Conservation (phyloP, 2,329 filamentous ascomycete genomes). For the Colletotrichum sp. region DNA sequence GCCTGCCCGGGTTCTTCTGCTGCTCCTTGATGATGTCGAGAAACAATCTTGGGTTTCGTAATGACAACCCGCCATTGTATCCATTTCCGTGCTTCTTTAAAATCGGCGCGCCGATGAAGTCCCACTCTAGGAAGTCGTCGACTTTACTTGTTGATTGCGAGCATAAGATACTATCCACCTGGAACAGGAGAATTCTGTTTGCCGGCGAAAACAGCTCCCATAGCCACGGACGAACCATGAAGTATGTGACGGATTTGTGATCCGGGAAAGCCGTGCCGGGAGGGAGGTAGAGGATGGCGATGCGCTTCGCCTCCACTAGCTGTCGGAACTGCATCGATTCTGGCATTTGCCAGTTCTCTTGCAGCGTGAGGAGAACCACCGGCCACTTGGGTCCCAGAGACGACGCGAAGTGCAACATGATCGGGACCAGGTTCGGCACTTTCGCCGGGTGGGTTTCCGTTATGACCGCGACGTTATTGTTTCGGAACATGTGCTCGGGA, state of each 20-base stretch:
- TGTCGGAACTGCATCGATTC: constrained; percentile 33
- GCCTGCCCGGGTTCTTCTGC: constrained; percentile 22
- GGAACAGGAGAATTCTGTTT: constrained; percentile 40
- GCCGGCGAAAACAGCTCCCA: constrained; percentile 40
- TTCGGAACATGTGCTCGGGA: neutral
- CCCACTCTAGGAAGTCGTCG: constrained; percentile 41
- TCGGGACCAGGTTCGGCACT: constrained; percentile 34
- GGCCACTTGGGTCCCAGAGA: constrained; percentile 49
- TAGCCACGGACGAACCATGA: constrained; percentile 38
- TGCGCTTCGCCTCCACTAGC: constrained; percentile 32
- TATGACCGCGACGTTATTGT: constrained; percentile 36
- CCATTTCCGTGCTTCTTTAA: constrained; percentile 22
- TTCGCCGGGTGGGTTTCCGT: constrained; percentile 30
- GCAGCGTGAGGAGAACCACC: constrained; percentile 45
- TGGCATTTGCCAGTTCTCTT: constrained; percentile 26
- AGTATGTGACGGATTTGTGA: constrained; percentile 35
- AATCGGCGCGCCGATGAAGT: constrained; percentile 37
- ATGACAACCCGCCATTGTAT: constrained; percentile 37
- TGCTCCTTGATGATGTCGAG: constrained; percentile 23
- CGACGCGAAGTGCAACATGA: constrained; percentile 42
- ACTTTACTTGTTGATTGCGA: constrained; percentile 27
- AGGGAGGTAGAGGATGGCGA: constrained; percentile 43
- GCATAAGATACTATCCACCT: constrained; percentile 43
- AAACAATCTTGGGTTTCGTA: constrained; percentile 31
- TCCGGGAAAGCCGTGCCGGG: constrained; percentile 35